A percentile compares a stretch with the other conserved stretches of the same genome.
These are phyloP conservation scores for Chytriomyces sp. DNA, from an alignment of 192 early-diverging fungal species.

Conservation along the genomic window DNA sequence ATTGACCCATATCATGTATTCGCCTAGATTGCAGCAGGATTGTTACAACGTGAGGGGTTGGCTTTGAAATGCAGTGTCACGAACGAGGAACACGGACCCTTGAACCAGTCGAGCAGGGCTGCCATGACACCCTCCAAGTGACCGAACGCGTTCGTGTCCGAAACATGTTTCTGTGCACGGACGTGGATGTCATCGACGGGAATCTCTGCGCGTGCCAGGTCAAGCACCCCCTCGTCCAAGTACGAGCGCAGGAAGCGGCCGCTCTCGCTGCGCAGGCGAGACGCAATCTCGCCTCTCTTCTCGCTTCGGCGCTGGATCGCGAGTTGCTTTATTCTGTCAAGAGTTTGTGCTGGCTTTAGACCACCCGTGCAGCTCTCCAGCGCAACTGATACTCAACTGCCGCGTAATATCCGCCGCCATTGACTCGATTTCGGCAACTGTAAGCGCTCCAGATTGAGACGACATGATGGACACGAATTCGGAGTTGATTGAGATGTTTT, in stretches of 20 bases:
- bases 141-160: background rate
- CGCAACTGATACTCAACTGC: background rate
- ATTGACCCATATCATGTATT: conserved; percentile 52
- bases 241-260: background rate
- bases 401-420: background rate
- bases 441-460: background rate
- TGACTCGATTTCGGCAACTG: background rate
- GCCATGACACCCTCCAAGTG: conserved; percentile 38
- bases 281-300: background rate
- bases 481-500: background rate
- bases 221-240: background rate
- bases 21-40: background rate
- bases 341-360: background rate
- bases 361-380: background rate
- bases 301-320: conserved; percentile 9
- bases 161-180: background rate
- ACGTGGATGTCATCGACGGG: conserved; percentile 40
- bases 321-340: background rate
- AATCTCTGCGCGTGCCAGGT: conserved; percentile 36
- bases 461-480: background rate
- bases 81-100: conserved; percentile 20
- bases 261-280: background rate
- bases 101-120: conserved; percentile 46
- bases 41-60: background rate
- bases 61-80: background rate